A percentile compares a stretch with the other conserved stretches of the same genome.
Evolutionary conservation across 495 filamentous ascomycete genomes (phyloP).

Genomic region (Talaromyces liani): DNA sequence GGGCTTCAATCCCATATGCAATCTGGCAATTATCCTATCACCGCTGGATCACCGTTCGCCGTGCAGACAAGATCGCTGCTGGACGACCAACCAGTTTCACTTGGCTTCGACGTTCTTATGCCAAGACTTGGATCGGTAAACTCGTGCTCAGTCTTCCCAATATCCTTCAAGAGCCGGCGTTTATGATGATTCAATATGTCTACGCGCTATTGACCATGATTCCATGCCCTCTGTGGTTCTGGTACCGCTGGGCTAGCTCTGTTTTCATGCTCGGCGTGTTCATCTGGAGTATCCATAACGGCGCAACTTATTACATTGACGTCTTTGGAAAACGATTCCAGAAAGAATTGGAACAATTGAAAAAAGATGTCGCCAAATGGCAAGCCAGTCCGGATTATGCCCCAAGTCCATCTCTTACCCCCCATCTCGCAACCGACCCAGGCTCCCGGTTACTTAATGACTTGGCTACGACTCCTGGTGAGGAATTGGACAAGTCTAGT

Average conservation of each 20-base stretch:
- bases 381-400: conserved; percentile 46
- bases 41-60: conserved; percentile 85
- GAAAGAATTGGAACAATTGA: conserved; percentile 87
- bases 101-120: conserved; percentile 88
- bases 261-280: conserved; percentile 73
- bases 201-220: conserved; percentile 92
- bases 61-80: conserved; percentile 89
- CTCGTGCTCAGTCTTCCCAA: conserved; percentile 72
- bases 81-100: conserved; percentile 95
- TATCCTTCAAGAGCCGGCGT: conserved; percentile 73
- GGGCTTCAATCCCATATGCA: conserved; percentile 87
- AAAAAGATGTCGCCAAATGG: conserved; percentile 85
- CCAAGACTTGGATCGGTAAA: conserved; percentile 79
- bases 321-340: conserved; percentile 95
- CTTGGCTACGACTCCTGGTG: conserved; percentile 4
- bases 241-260: conserved; percentile 73
- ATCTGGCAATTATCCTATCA: conserved; percentile 92
- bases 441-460: conserved; percentile 11
- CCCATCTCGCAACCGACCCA: conserved; percentile 15
- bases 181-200: conserved; percentile 91
- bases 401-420: conserved; percentile 24
- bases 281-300: conserved; percentile 88
- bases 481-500: conserved; percentile 23
- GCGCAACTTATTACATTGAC: conserved; percentile 94
- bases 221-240: conserved; percentile 93